Evolutionary conservation across 2,329 filamentous ascomycete genomes (phyloP), one percentile per base, ranked within the genome.

Genomic region (Trichoderma guizhouense): DNA sequence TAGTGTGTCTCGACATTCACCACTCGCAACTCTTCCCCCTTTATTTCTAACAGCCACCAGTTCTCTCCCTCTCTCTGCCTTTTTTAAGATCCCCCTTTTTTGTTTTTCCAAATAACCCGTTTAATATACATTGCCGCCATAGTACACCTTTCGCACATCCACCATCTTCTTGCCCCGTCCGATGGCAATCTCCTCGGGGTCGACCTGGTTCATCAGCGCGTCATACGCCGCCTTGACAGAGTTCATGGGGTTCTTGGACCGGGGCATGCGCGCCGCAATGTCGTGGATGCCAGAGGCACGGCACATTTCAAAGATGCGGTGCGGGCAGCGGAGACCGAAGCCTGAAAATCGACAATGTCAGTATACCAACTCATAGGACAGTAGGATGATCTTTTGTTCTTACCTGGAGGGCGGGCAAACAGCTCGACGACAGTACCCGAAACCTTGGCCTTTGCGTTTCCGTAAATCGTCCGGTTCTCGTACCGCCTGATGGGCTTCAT

Each of bases 171-270:
- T 95, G 73, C 96, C 95, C 75, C 95, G 86, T 67, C 94, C 95
- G 64, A 93, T 88, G 71, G 96, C 96, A 79, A 99, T 91, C 79
- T 95, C 91, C 81, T 98, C 93, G 34, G 96, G 96, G 79, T 97
- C 87, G 73, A 89, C 89, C 85, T 99, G 96, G 84, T 86, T 92
- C 81, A 89, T 88, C 74, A 99, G 86, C 6, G 95, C 95, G 81
- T 95, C 82, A 82, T 93, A 93, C 53, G 94, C 89, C 15, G 96
- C 96, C 85, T 98, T 98, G 83, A 97, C 92, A 21, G 95, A 93
- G 86, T 99, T 99, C 94, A 98, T 97, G 76, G 94, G 94, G 86
- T 97, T 98, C 78, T 95, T 90, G 74, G 93, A 93, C 60, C 95
- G 92, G 47, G 91, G 91, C 74, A 97, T 95, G 76, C 89, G 88